Conservation (phyloP, 1,139 yeast genomes). For the Candida frijolesensis region DNA sequence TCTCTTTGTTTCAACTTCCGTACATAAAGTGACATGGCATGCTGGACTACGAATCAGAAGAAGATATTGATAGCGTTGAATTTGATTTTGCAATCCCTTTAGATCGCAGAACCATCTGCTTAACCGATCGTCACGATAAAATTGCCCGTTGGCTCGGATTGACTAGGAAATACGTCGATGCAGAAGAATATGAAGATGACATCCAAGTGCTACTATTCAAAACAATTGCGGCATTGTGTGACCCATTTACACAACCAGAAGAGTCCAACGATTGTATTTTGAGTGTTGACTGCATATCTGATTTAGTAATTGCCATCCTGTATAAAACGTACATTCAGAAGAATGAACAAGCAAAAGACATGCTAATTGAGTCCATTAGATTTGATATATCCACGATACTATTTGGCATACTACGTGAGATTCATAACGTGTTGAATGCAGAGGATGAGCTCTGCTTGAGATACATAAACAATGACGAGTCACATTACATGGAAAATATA, state of each 20-base stretch:
- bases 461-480: constrained; percentile 46
- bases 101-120: constrained; percentile 18
- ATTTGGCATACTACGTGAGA: constrained; percentile 44
- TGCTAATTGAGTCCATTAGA: constrained; percentile 30
- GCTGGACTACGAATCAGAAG: constrained; percentile 26
- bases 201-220: constrained; percentile 22
- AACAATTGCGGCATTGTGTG: constrained; percentile 51
- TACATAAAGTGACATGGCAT: constrained; percentile 22
- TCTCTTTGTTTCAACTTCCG: background rate
- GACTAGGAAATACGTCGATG: constrained; percentile 20
- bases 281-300: constrained; percentile 57
- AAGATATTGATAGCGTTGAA: constrained; percentile 24
- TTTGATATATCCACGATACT: constrained; percentile 39
- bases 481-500: constrained; percentile 43
- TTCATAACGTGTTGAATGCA: constrained; percentile 45
- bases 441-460: constrained; percentile 49
- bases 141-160: constrained; percentile 22
- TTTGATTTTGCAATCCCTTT: constrained; percentile 29
- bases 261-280: constrained; percentile 55
- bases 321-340: constrained; percentile 16
- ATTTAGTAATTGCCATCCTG: constrained; percentile 49
- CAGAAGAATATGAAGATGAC: constrained; percentile 7
- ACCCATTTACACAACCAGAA: constrained; percentile 69
- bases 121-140: constrained; percentile 24
- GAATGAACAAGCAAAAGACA: constrained; percentile 4